Evolutionary conservation across 164 flowering plant species (phyloP), one percentile per base, ranked within the genome.

Genomic region (Vitis amurensis): DNA sequence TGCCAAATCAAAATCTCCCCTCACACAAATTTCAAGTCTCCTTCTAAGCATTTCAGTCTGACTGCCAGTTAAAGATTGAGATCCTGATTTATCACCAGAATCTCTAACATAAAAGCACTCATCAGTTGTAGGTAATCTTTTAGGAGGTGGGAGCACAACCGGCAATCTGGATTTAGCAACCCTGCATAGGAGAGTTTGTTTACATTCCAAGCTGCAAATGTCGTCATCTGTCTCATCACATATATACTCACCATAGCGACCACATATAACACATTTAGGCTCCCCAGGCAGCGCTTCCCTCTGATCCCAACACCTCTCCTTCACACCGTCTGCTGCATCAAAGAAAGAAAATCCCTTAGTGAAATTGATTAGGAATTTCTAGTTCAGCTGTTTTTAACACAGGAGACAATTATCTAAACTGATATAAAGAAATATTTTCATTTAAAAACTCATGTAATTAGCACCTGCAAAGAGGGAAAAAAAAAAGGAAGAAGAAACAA

Each of bases 211-310:
- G 76, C 97, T 94, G 82, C 97, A 94, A 70, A 94, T 64, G 78
- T 94, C 99, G 77, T 92, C 95, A 81, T 94, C 91, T 0, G 99
- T 94, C 74, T 87, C 88, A 74, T 94, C 92, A 77, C 99, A 92
- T 59, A 94, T 87, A 69, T 92, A 94, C 76, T 94, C 97, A 51
- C 97, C 99, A 76, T 89, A 92, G n/a, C 97, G 97, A n/a, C 91
- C 91, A 75, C 99, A 94, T 57, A 92, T 78, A 57, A 83, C 79
- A 76, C 99, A 94, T 29, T 68, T 76, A 72, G 99, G 97, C 74
- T 94, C 99, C 67, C 86, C 95, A 0, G 87, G 88, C 30, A 81
- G 71, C 70, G 99, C 94, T 79, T 86, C 93, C 77, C 99, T 86
- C 78, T 92, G 99, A 66, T 92, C 91, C 79, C 73, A 78, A 73